A percentile compares a stretch with the other conserved stretches of the same genome.
These are phyloP conservation scores for Schoenoplectus tabernaemontani DNA, from an alignment of 202 grass and related monocot species.

Conservation along the genomic window DNA sequence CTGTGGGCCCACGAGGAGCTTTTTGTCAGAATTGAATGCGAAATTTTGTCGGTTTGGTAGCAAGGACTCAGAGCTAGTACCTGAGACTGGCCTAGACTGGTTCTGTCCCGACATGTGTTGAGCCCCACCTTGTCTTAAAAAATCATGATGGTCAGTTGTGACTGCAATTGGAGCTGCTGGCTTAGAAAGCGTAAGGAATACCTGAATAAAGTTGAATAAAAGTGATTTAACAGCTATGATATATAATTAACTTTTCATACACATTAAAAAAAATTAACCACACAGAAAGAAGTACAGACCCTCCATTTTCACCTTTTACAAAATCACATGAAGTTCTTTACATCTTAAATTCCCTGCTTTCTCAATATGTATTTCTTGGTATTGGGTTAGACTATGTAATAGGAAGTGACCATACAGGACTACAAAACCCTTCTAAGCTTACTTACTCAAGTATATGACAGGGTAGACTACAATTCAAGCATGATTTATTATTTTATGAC, in stretches of 20 bases:
- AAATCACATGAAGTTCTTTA: background rate
- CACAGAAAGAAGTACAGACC: background rate
- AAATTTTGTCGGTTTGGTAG: conserved; percentile 43
- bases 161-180: conserved; percentile 20
- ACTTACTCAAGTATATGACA: background rate
- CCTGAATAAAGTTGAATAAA: conserved; percentile 8
- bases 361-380: background rate
- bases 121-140: conserved; percentile 32
- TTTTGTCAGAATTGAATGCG: conserved; percentile 73
- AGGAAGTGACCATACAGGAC: background rate
- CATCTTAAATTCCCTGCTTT: background rate
- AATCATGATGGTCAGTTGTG: conserved; percentile 2
- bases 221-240: background rate
- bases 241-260: background rate
- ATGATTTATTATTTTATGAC: background rate
- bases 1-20: conserved; percentile 66
- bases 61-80: conserved; percentile 82
- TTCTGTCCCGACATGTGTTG: conserved; percentile 56
- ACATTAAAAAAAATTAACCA: background rate
- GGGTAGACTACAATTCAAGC: background rate
- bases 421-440: background rate
- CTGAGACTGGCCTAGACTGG: conserved; percentile 62
- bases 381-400: background rate
- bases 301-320: background rate
- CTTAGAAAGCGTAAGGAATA: conserved; percentile 33